Base-by-base conservation (phyloP, 305 asterid species). In the Fraxinus angustifolia region DNA sequence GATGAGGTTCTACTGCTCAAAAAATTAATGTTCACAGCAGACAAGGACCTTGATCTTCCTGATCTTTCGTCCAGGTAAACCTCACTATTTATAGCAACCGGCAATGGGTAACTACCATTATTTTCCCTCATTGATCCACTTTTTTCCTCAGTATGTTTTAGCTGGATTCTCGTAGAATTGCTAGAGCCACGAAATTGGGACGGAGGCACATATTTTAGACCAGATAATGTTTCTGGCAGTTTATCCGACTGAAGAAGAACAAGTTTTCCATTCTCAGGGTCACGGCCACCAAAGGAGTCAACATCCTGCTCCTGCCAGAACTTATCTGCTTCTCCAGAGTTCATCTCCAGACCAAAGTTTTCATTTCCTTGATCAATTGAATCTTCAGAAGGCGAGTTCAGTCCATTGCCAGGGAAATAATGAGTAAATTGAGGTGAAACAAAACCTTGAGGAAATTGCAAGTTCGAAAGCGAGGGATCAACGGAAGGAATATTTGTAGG, bases 1-100 rank as follows among this genome's bases (percentile, higher is more conserved):
- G 97, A 94, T 76, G 97, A 94, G 67, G 96, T 89, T 88, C 91
- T 92, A 80, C 97, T 94, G 88, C 97, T 92, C 75, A 90, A 74
- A 42, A 98, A 87, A 89, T 85, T 92, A 84, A 92, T 90, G 73
- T 87, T 93, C 82, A 97, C 84, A 82, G 93, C 90, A 82, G 97
- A 91, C 60, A 97, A 91, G 86, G 89, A 87, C 86, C 94, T 92
- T 74, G 98, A 93, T 84, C 94, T 96, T 19, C 83, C 85, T 40
- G 90, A 82, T 89, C 97, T 92, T 83, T 94, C 98, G 83, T 96
- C 99, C 14, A 88, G 88, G 81, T 78, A 86, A 83, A 77, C 76
- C 50, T 92, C 97, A 80, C 87, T 90, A 78, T 36, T 88, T 85
- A 89, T 87, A 81, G 79, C 87, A 85, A 91, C 95, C 82, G 87